Base-by-base conservation (phyloP, 495 filamentous ascomycete genomes). In the Hyphodiscus hymeniophilus region DNA sequence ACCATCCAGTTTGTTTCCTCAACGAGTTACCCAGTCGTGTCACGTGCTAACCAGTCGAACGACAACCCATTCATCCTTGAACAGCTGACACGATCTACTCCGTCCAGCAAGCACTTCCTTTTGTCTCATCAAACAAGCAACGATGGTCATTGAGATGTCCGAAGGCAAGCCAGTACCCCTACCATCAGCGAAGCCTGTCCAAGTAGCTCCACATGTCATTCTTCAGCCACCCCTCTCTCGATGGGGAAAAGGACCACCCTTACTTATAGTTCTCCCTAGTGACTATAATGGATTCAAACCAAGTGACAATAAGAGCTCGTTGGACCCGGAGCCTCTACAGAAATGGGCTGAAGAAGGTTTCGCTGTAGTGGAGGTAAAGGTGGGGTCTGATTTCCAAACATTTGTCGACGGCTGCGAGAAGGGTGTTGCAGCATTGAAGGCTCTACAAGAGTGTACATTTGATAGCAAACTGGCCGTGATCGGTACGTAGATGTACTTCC, bases 301-400 rank as follows among this genome's bases (percentile, higher is more conserved):
- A 13, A 34, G 3, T 4, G 36, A 34, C 32, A 12, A 11, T 16
- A 40, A 41, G 21, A 41, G 26, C 39, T 38, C 21, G 18, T 32
- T 54, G 7, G 51, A 54, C 45, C 74, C 74, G 1, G 63, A 66
- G 16, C 75, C 73, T 1, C 47, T 68, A 17, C 54, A 67, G 43
- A 81, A 80, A 63, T 81, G 77, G 74, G 77, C 76, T 3, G 76
- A 81, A 56, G 76, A 80, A 60, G 70, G 77, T 5, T 79, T 71
- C 45, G 66, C 72, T 1, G 72, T 77, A 2, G 71, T 61, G 0
- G 67, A 74, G 51, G 50, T 76, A 13, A 28, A 51, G 48, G 52
- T 38, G 13, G 17, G 34, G 6, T 36, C 13, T 4, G 34, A 36
- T 36, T n/a, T 36, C 34, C 34, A 15, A 36, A 36, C 13, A 7